Evolutionary conservation across 495 filamentous ascomycete genomes (phyloP).

Genomic region (Penicillium cosmopolitanum): DNA sequence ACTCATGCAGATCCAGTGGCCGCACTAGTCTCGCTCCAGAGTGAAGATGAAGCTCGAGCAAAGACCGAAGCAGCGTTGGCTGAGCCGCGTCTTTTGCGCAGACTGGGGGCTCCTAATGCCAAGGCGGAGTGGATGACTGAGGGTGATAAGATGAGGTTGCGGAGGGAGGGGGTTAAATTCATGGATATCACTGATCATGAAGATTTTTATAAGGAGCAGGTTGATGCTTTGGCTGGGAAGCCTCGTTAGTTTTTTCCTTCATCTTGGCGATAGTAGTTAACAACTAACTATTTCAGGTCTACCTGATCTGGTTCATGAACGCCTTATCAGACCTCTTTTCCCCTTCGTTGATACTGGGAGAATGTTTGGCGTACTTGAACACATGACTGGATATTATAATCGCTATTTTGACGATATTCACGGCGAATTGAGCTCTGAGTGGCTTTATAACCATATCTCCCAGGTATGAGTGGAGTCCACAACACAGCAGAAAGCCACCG

Average conservation of each 20-base stretch:
- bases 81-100: slow-evolving; percentile 13
- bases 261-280: not conserved
- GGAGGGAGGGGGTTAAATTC: slow-evolving; percentile 15
- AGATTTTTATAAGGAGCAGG: slow-evolving; percentile 14
- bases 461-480: slow-evolving; percentile 4
- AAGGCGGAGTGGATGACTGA: slow-evolving; percentile 18
- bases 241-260: slow-evolving; percentile 2
- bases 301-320: slow-evolving; percentile 13
- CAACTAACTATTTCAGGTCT: slow-evolving; percentile 12
- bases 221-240: slow-evolving; percentile 7
- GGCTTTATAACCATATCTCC: slow-evolving; percentile 20
- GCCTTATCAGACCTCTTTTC: slow-evolving; percentile 18
- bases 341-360: slow-evolving; percentile 4
- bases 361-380: slow-evolving; percentile 12
- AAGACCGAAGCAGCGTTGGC: not conserved
- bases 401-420: slow-evolving; percentile 16
- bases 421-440: slow-evolving; percentile 16
- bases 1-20: slow-evolving; percentile 14
- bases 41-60: not conserved
- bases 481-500: too few relatives aligned
- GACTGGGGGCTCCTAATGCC: not conserved
- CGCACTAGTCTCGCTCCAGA: slow-evolving; percentile 3
- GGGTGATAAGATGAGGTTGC: slow-evolving; percentile 19
- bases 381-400: slow-evolving; percentile 21
- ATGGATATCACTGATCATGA: slow-evolving; percentile 20